Conservation (phyloP, 1,139 yeast genomes). For the Yamadazyma sp. region DNA sequence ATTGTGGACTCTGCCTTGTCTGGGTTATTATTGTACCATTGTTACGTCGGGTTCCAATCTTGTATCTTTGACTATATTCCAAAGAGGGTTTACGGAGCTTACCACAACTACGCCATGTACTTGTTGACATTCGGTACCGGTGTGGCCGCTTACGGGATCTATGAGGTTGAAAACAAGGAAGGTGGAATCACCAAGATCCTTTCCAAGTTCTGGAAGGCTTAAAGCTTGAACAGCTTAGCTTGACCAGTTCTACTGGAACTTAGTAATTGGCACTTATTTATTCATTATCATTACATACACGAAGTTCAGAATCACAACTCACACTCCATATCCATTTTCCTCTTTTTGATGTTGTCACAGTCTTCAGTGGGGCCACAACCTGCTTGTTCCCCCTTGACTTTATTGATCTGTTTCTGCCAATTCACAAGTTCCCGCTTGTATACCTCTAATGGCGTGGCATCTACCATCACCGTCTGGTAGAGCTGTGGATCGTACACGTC, state of each 20-base stretch:
- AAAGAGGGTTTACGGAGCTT: constrained; percentile 71
- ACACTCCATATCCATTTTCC: constrained; percentile 2
- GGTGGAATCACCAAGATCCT: constrained; percentile 41
- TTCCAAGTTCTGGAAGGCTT: constrained; percentile 43
- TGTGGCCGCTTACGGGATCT: constrained; percentile 75
- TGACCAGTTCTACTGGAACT: too few species aligned
- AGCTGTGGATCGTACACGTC: constrained; percentile 30
- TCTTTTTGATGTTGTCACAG: constrained; percentile 4
- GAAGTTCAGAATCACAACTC: not conserved
- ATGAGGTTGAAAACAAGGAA: constrained; percentile 71
- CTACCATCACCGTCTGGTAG: constrained; percentile 23
- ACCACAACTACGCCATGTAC: constrained; percentile 65
- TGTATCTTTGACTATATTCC: constrained; percentile 92
- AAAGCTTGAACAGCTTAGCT: too few species aligned
- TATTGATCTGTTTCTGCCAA: constrained; percentile 5
- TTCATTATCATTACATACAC: constrained; percentile 6
- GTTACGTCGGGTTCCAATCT: constrained; percentile 78
- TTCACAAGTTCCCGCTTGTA: constrained; percentile 4
- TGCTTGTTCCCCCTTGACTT: constrained; percentile 5
- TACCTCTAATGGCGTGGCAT: constrained; percentile 11
- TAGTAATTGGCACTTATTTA: constrained; percentile 5
- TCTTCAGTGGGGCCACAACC: too few species aligned
- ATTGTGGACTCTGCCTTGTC: constrained; percentile 69
- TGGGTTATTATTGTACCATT: constrained; percentile 65
- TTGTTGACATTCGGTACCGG: constrained; percentile 71